Base-by-base conservation (phyloP, 2,329 filamentous ascomycete species). In the Amesomyces nigricolor region DNA sequence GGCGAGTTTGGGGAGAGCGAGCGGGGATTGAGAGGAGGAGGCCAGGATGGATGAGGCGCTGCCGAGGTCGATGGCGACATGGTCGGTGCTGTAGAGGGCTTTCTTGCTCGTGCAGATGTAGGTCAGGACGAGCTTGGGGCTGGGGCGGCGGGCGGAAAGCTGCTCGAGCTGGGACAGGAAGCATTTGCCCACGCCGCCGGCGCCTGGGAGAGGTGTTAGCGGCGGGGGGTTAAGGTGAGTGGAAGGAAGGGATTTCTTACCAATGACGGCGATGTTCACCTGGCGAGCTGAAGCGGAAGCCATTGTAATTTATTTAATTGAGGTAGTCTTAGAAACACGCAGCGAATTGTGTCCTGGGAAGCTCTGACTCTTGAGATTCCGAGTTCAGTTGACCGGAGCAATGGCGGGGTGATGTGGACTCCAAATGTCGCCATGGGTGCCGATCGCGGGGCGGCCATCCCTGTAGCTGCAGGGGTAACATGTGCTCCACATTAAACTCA, bases 161-260 rank as follows among this genome's bases (percentile, higher is more conserved):
- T 75, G 69, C 61, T 86, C 77, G 56, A 97, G 83, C 73, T 97
- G 94, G 63, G 79, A 78, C 61, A 97, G 82, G 78, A 97, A 96
- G 74, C 83, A 84, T 73, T 91, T 91, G 67, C 94, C 94, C 59
- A 97, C 94, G 62, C 92, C 92, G 64, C 94, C 94, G 65, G 88
- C 88, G 67, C 94, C 91, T 95, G 67, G 61, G 64, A 16, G 29
- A n/a, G n/a, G n/a, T n/a, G n/a, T n/a, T n/a, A n/a, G n/a, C n/a
- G n/a, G n/a, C n/a, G 42, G 38, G 9, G 10, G 32, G 57, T 61
- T 16, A 55, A 51, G 14, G 13, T 2, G 22, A 26, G 26, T 17
- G 32, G 9, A 35, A 13, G 17, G 26, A 40, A 35, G 13, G 17
- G 26, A 38, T 13, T 8, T 29, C 63, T 30, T 68, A 75, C 73